Evolutionary conservation across 2,329 filamentous ascomycete species (phyloP).

Genomic region (Huntiella decipiens): DNA sequence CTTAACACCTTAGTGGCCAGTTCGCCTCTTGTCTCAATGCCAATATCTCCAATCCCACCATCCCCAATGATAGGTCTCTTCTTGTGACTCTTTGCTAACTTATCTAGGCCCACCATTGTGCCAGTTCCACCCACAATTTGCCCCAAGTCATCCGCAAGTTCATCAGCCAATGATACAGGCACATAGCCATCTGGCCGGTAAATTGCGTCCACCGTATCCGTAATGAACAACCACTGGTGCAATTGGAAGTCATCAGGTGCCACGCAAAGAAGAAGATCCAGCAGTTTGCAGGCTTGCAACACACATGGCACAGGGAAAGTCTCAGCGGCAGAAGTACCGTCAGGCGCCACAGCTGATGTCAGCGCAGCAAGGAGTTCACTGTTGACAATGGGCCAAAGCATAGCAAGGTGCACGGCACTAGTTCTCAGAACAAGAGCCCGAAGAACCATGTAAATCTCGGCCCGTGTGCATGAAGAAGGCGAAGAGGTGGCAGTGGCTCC

Average conservation of each 20-base stretch:
- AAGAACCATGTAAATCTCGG: conserved; percentile 77
- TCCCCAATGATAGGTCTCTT: conserved; percentile 31
- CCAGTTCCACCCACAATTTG: conserved; percentile 20
- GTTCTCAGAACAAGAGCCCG: conserved; percentile 65
- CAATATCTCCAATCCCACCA: conserved; percentile 35
- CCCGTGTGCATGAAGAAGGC: conserved; percentile 72
- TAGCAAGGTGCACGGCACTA: conserved; percentile 59
- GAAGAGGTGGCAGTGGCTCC: conserved; percentile 72
- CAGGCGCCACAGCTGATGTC: conserved; percentile 50
- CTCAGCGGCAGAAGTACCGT: conserved; percentile 43
- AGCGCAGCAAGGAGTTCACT: conserved; percentile 67
- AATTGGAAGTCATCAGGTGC: conserved; percentile 93
- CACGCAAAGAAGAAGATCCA: conserved; percentile 71
- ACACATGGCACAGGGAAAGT: conserved; percentile 60
- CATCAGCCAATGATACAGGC: conserved; percentile 62
- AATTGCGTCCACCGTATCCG: conserved; percentile 89
- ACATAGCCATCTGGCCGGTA: conserved; percentile 56
- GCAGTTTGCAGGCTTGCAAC: conserved; percentile 80
- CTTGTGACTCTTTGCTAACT: conserved; percentile 11
- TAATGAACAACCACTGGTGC: conserved; percentile 95
- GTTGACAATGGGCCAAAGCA: conserved; percentile 80
- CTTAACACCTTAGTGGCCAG: conserved; percentile 60
- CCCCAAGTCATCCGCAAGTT: conserved; percentile 59
- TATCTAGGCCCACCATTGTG: not conserved
- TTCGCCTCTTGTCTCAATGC: conserved; percentile 42